Evolutionary conservation across 768 basidiomycete species (phyloP).

Genomic region (Trametes punicea): DNA sequence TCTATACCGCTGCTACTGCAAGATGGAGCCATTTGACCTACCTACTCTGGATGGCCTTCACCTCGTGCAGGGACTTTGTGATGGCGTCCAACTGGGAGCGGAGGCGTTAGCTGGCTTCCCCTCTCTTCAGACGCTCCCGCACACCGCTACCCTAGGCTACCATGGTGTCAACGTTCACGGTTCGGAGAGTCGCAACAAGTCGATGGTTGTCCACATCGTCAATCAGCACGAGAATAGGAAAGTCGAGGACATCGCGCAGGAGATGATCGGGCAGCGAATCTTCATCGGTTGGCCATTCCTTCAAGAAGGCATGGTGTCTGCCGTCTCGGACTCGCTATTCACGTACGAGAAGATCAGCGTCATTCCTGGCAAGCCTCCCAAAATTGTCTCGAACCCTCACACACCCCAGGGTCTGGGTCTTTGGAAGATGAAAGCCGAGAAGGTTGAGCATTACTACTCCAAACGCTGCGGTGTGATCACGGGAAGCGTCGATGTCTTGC

Average conservation of each 20-base stretch:
- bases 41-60: constrained; percentile 86
- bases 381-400: constrained; percentile 73
- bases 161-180: constrained; percentile 95
- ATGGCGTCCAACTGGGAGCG: constrained; percentile 83
- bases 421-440: constrained; percentile 82
- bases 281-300: constrained; percentile 95
- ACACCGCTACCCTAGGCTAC: constrained; percentile 69
- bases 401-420: constrained; percentile 57
- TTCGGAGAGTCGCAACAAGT: constrained; percentile 85
- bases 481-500: constrained; percentile 71
- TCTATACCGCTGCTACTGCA: constrained; percentile 73
- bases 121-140: constrained; percentile 84
- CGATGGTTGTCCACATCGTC: constrained; percentile 84
- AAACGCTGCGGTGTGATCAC: constrained; percentile 87
- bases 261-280: constrained; percentile 71
- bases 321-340: constrained; percentile 83
- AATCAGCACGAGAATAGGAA: constrained; percentile 68
- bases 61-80: constrained; percentile 80
- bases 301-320: constrained; percentile 84
- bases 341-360: constrained; percentile 73
- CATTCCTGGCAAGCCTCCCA: constrained; percentile 46
- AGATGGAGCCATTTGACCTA: constrained; percentile 79
- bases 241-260: constrained; percentile 67
- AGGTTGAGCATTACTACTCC: constrained; percentile 81
- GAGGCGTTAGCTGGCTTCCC: constrained; percentile 95